Evolutionary conservation across 352 stramenopile species (phyloP).

Genomic region (Phytopythium vexans): DNA sequence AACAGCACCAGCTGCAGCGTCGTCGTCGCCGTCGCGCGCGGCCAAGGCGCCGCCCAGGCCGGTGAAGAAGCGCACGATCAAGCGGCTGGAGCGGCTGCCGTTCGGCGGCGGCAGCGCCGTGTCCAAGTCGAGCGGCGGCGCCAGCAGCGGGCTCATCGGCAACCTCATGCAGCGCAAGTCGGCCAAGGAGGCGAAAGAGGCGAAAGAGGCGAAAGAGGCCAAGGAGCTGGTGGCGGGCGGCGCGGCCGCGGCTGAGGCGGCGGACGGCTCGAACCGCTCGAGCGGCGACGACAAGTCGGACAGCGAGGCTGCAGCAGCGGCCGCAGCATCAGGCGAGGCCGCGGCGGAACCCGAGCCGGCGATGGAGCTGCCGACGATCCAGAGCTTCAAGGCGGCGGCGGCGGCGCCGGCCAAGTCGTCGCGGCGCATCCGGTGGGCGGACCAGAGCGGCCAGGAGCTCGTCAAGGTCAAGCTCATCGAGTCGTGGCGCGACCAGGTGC

Average conservation of each 20-base stretch:
- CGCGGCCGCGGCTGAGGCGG: slow-evolving; percentile 17
- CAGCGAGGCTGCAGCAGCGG: slow-evolving; percentile 1
- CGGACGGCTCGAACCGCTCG: slow-evolving; percentile 14
- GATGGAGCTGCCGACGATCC: slow-evolving; percentile 74
- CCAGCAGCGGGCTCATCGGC: slow-evolving; percentile 61
- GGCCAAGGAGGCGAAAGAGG: slow-evolving; percentile 51
- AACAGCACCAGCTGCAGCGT: background rate
- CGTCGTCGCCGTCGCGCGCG: background rate
- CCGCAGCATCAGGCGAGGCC: background rate
- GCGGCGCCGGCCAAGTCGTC: slow-evolving; percentile 26
- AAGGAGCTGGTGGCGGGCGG: slow-evolving; percentile 46
- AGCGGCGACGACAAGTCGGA: slow-evolving; percentile 13
- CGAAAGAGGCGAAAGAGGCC: slow-evolving; percentile 38
- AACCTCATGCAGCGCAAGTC: slow-evolving; percentile 83
- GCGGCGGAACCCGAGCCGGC: slow-evolving; percentile 4
- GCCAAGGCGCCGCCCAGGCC: slow-evolving; percentile 22
- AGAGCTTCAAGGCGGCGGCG: slow-evolving; percentile 68
- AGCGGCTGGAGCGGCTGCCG: slow-evolving; percentile 69
- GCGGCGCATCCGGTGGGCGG: slow-evolving; percentile 80
- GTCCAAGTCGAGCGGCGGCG: slow-evolving; percentile 46
- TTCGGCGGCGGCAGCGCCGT: slow-evolving; percentile 49
- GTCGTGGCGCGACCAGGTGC: slow-evolving; percentile 79
- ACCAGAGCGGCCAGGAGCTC: slow-evolving; percentile 72
- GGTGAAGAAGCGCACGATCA: slow-evolving; percentile 70
- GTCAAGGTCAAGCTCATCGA: slow-evolving; percentile 84